Evolutionary conservation across 2,329 filamentous ascomycete species (phyloP).

Genomic region (Cladorrhinum sp.): DNA sequence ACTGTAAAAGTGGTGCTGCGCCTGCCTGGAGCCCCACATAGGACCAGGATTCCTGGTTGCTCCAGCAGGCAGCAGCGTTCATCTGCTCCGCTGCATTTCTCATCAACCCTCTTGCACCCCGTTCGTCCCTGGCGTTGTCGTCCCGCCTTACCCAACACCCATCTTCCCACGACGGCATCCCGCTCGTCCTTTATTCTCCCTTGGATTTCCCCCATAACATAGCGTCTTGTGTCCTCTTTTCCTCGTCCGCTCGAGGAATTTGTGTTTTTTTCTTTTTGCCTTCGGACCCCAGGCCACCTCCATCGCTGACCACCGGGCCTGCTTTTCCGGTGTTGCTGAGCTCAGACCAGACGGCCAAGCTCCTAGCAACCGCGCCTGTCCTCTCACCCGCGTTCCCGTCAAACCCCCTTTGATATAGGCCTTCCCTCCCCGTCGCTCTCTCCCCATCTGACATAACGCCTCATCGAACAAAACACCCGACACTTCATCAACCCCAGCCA

Average conservation of each 20-base stretch:
- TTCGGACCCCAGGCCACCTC: neutral
- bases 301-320: neutral
- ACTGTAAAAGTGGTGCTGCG: conserved; percentile 23
- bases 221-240: neutral
- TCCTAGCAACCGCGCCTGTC: neutral
- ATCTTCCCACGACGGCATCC: conserved; percentile 13
- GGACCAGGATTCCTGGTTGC: conserved; percentile 18
- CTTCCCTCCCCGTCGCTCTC: conserved; percentile 20
- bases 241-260: neutral
- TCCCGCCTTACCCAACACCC: conserved; percentile 1
- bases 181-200: conserved; percentile 16
- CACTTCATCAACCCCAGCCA: neutral
- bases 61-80: conserved; percentile 29
- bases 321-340: conserved; percentile 4
- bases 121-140: neutral
- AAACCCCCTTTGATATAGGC: conserved; percentile 16
- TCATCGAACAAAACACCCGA: neutral
- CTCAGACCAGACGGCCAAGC: conserved; percentile 13
- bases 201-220: neutral
- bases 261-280: neutral
- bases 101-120: conserved; percentile 24
- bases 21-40: conserved; percentile 22
- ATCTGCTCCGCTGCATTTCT: conserved; percentile 28
- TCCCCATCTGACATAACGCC: conserved; percentile 12
- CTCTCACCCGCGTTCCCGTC: neutral